A percentile compares a stretch with the other conserved stretches of the same genome.
Conservation (phyloP, 768 basidiomycete genomes). For the Calvatia gigantea region DNA sequence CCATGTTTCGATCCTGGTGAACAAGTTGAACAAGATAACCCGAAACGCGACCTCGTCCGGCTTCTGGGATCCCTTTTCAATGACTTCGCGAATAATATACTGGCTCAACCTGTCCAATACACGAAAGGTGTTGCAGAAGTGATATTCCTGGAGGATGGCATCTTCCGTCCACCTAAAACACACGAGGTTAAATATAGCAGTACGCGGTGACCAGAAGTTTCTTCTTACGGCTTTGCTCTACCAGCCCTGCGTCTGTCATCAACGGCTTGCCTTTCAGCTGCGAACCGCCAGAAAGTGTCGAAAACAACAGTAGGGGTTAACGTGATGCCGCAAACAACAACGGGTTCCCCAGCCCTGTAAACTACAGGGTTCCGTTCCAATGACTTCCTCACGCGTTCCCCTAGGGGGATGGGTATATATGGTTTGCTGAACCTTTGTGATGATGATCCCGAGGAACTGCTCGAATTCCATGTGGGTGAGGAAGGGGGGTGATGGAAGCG, state of each 20-base stretch:
- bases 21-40: slow-evolving; percentile 65
- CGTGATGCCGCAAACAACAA: slow-evolving; percentile 34
- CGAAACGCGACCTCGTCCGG: slow-evolving; percentile 68
- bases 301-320: slow-evolving; percentile 50
- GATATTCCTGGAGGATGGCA: slow-evolving; percentile 46
- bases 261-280: slow-evolving; percentile 54
- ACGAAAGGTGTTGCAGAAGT: slow-evolving; percentile 75
- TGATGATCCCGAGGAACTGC: background rate
- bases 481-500: background rate
- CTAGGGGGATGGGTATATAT: background rate
- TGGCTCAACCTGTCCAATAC: slow-evolving; percentile 70
- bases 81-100: slow-evolving; percentile 64
- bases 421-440: background rate
- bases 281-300: slow-evolving; percentile 58
- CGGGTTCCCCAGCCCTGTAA: slow-evolving; percentile 9
- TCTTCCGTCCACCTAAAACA: slow-evolving; percentile 65
- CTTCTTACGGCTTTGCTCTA: slow-evolving; percentile 41
- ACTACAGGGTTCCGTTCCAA: background rate
- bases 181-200: background rate
- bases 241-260: slow-evolving; percentile 52
- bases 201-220: slow-evolving; percentile 3
- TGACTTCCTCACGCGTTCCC: background rate
- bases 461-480: background rate
- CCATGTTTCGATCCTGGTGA: slow-evolving; percentile 73
- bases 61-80: slow-evolving; percentile 61